Evolutionary conservation across 140 eudicot species (phyloP), one percentile per base, ranked within the genome.

Genomic region (Senecio squalidus): DNA sequence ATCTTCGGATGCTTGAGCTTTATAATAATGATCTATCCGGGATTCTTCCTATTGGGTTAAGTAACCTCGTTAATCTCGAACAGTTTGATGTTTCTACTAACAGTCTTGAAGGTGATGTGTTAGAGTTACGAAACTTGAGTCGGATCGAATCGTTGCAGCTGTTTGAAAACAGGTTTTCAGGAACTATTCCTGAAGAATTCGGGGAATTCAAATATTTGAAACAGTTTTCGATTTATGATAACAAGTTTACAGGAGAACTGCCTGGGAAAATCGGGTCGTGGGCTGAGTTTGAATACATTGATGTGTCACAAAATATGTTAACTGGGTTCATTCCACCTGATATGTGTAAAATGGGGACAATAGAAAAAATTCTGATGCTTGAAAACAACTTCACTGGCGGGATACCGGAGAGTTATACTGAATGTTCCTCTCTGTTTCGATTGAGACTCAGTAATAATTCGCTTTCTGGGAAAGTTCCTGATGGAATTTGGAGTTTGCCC

Each of bases 311-410:
- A 18, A 87, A 87, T 56, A 63, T 64, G n/a, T 61, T 87, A 6
- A 71, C 70, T 1, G 95, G 95, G 58, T 41, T 73, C 4, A 83
- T 87, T 18, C 95, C 95, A 29, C 80, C 94, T 14, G 95, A 83
- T 29, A 83, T 87, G 95, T 87, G 95, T 67, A 80, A 77, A 57
- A 80, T 72, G 58, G 93, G 85, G 36, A 72, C 55, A 17, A 22
- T 83, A 76, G 31, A 23, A 8, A 55, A 75, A 15, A 71, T 86
- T 24, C 30, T 86, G 16, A 25, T 86, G 69, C 76, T 86, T n/a
- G 75, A 86, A 53, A 86, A 86, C 66, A 80, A 83, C 4, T 86
- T 86, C 73, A 68, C 84, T 22, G 95, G 93, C 14, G 88, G 82
- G 34, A 55, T 85, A 24, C 95, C 95, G 56, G 90, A 70, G 57